A percentile compares a stretch with the other conserved stretches of the same genome.
Evolutionary conservation across 306 rosid genomes (phyloP).

Genomic region (Acacia melanoxylon): DNA sequence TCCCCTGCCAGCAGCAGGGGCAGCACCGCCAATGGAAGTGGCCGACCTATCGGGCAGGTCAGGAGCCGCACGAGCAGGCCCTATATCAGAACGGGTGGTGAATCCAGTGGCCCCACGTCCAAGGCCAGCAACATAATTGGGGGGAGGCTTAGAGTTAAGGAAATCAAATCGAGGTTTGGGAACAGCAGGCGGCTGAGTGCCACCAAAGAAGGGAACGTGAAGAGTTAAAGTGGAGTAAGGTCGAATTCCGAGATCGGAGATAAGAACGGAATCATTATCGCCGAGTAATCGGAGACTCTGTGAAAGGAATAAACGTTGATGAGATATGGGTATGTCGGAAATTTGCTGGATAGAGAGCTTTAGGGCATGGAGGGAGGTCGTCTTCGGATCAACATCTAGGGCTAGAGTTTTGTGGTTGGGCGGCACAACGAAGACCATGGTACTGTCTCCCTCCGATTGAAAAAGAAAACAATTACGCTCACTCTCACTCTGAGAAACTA

Average conservation of each 20-base stretch:
- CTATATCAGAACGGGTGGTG: constrained; percentile 85
- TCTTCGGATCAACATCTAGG: constrained; percentile 54
- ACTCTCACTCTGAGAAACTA: background rate
- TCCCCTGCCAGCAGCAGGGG: constrained; percentile 51
- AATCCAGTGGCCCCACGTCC: constrained; percentile 97
- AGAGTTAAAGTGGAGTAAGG: constrained; percentile 49
- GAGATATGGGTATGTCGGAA: constrained; percentile 46
- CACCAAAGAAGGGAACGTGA: constrained; percentile 43
- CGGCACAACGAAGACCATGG: constrained; percentile 67
- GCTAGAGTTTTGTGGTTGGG: constrained; percentile 58
- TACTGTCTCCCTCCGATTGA: background rate
- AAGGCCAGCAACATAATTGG: constrained; percentile 85
- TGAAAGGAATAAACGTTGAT: constrained; percentile 66
- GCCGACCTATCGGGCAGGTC: constrained; percentile 71
- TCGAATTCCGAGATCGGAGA: constrained; percentile 53
- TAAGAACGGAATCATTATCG: constrained; percentile 37
- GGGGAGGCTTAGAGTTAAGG: constrained; percentile 80
- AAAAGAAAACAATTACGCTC: background rate
- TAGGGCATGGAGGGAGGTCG: constrained; percentile 58
- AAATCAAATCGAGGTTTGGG: constrained; percentile 80
- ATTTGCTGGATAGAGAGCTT: constrained; percentile 52
- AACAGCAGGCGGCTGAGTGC: constrained; percentile 50
- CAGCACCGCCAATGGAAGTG: constrained; percentile 47
- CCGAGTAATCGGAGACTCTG: constrained; percentile 45
- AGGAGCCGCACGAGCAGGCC: constrained; percentile 86